phyloP scores from a whole-genome alignment of 129 eudicot genomes.

The Kitagawia praeruptora region DNA sequence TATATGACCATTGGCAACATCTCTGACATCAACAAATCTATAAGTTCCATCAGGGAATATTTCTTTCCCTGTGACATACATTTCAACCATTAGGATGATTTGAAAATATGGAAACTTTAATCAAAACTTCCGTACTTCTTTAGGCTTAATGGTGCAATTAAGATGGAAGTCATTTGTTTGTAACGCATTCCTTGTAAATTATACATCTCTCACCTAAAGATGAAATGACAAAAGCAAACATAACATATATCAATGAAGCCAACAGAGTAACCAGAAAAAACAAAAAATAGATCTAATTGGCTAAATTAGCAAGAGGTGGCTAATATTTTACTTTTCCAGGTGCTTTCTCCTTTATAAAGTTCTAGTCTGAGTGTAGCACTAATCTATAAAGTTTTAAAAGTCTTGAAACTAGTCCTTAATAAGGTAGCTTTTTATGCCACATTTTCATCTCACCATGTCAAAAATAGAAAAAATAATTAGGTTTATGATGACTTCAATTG shows the following conservation, averaged over 20 bases:
- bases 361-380: background rate
- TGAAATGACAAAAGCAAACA: background rate
- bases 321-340: background rate
- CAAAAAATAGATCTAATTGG: background rate
- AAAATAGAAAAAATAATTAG: background rate
- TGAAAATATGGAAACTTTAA: background rate
- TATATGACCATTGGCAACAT: slow-evolving; percentile 42
- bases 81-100: background rate
- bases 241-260: background rate
- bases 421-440: background rate
- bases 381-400: background rate
- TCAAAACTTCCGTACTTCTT: background rate
- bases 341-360: background rate
- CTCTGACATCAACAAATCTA: slow-evolving; percentile 47
- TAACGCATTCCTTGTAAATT: background rate
- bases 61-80: slow-evolving; percentile 28
- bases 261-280: background rate
- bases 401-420: background rate
- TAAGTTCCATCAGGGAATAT: slow-evolving; percentile 8
- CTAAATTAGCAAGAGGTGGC: background rate
- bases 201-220: background rate
- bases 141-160: too few relatives aligned
- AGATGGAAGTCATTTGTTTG: too few relatives aligned
- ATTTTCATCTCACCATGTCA: background rate
- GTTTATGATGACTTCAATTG: background rate